A percentile compares a stretch with the other conserved stretches of the same genome.
phyloP scores from a whole-genome alignment of 371 early-diverging fungal species.

The Chytridium lagenaria region DNA sequence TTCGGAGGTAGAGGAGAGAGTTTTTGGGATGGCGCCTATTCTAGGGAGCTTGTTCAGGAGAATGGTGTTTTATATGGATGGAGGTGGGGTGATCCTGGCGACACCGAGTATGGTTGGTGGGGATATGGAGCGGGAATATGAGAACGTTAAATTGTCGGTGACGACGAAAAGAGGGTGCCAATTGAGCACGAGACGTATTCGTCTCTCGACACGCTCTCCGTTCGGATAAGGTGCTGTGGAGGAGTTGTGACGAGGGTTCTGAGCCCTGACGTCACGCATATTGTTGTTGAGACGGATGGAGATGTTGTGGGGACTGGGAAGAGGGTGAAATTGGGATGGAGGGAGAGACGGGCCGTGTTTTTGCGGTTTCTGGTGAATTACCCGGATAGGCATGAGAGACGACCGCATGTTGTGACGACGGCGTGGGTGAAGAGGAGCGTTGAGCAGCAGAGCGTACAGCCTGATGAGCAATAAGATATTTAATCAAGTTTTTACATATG shows the following conservation, averaged over 20 bases:
- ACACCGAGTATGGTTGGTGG: background rate
- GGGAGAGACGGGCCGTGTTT: slow-evolving; percentile 15
- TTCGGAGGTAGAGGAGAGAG: slow-evolving; percentile 27
- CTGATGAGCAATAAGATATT: background rate
- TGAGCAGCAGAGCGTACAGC: background rate
- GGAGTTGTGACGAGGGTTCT: slow-evolving; percentile 25
- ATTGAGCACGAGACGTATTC: slow-evolving; percentile 7
- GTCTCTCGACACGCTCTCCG: slow-evolving; percentile 21
- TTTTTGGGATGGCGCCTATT: slow-evolving; percentile 17
- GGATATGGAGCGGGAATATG: background rate
- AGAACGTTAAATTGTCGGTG: slow-evolving; percentile 6
- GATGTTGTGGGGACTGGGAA: background rate
- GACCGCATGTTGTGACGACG: slow-evolving; percentile 32
- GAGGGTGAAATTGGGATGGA: background rate
- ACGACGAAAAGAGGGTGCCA: background rate
- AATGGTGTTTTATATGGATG: slow-evolving; percentile 25
- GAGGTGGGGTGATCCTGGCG: background rate
- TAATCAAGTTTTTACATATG: too few species aligned
- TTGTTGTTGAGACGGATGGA: slow-evolving; percentile 26
- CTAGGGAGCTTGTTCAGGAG: slow-evolving; percentile 14
- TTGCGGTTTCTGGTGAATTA: slow-evolving; percentile 25
- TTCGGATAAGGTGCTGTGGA: slow-evolving; percentile 24
- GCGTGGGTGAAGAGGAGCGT: slow-evolving; percentile 29
- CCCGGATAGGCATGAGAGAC: slow-evolving; percentile 24
- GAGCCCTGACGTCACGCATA: slow-evolving; percentile 37